A percentile compares a stretch with the other conserved stretches of the same genome.
Conservation (phyloP, 306 rosid genomes). For the Pterocarpus santalinus region DNA sequence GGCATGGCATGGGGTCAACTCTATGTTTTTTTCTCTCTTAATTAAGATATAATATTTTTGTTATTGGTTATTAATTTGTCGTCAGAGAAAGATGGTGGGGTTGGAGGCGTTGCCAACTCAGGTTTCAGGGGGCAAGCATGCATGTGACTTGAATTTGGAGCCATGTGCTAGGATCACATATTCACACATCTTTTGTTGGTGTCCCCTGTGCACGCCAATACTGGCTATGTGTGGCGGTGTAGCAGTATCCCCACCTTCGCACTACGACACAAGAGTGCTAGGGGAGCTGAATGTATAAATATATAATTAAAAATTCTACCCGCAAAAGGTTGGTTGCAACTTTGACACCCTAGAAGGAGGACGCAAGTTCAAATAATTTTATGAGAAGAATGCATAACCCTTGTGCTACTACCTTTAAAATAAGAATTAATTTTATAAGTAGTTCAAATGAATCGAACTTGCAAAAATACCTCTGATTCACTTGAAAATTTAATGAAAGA, state of each 20-base stretch:
- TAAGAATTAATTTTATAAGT: too few species aligned
- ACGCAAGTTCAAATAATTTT: too few species aligned
- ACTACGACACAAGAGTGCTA: neutral
- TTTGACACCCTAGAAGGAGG: too few species aligned
- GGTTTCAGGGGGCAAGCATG: neutral
- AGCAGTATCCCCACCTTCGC: slow-evolving; percentile 54
- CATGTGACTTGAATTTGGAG: slow-evolving; percentile 50
- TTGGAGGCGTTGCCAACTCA: neutral
- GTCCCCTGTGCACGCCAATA: slow-evolving; percentile 48
- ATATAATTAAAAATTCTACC: too few species aligned
- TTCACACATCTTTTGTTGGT: slow-evolving; percentile 19
- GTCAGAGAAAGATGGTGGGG: slow-evolving; percentile 18
- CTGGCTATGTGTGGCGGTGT: slow-evolving; percentile 60
- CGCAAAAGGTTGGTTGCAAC: too few species aligned
- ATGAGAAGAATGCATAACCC: too few species aligned
- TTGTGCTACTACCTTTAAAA: too few species aligned
- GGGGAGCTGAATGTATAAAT: neutral
- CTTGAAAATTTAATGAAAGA: too few species aligned
- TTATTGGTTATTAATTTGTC: slow-evolving; percentile 21
- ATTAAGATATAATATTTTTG: too few species aligned
- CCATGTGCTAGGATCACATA: slow-evolving; percentile 57
- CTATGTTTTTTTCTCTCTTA: neutral
- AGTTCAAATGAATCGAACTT: too few species aligned
- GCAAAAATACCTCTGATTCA: too few species aligned
- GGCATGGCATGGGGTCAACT: neutral